These are phyloP conservation scores for Nitzschia palea DNA, from an alignment of 108 stramenopile species.

Conservation along the genomic window DNA sequence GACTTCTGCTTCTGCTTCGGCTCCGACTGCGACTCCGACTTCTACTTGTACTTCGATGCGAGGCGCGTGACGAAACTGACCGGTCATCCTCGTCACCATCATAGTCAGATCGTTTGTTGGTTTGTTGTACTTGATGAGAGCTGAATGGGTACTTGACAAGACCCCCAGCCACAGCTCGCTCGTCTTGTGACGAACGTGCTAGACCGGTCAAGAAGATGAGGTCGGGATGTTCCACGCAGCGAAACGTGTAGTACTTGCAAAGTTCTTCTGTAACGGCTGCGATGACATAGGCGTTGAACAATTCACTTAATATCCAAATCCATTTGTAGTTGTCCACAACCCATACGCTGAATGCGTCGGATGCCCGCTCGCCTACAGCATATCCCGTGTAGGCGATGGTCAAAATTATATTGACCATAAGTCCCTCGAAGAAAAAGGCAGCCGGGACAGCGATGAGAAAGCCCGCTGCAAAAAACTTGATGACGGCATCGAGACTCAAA, in stretches of 20 bases:
- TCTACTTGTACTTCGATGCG: conserved; percentile 28
- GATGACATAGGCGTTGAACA: conserved; percentile 81
- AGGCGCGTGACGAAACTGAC: conserved; percentile 18
- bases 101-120: conserved; percentile 30
- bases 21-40: background rate
- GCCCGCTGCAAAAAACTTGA: conserved; percentile 86
- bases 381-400: conserved; percentile 42
- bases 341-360: conserved; percentile 53
- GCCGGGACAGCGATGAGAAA: conserved; percentile 77
- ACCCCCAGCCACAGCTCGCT: conserved; percentile 62
- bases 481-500: conserved; percentile 85
- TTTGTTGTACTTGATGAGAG: conserved; percentile 46
- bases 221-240: conserved; percentile 85
- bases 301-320: conserved; percentile 69
- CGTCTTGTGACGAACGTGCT: conserved; percentile 57
- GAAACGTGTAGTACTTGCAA: conserved; percentile 89
- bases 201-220: conserved; percentile 83
- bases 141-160: conserved; percentile 70
- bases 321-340: conserved; percentile 48
- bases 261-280: conserved; percentile 83
- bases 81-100: conserved; percentile 39
- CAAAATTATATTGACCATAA: conserved; percentile 60
- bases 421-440: conserved; percentile 74
- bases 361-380: conserved; percentile 33
- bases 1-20: too few species aligned